Percentiles rank a stretch among this genome's conserved stretches.
Evolutionary conservation across 176 grass and related monocot genomes (phyloP).

Genomic region (Chrysopogon serrulatus): DNA sequence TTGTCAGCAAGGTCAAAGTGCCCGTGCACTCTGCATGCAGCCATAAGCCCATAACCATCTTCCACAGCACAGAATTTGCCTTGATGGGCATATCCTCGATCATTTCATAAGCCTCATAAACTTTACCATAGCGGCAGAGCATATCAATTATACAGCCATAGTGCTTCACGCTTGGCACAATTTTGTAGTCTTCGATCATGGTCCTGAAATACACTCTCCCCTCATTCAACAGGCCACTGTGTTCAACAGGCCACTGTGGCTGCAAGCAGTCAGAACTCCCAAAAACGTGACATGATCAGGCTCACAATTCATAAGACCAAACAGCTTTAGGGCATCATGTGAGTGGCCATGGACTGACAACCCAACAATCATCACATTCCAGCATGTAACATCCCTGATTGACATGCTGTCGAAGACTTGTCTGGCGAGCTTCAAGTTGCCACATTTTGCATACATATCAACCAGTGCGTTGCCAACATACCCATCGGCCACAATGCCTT

Average conservation of each 20-base stretch:
- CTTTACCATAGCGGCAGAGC: conserved; percentile 50
- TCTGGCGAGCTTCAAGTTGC: conserved; percentile 38
- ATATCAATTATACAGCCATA: conserved; percentile 82
- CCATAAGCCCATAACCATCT: conserved; percentile 61
- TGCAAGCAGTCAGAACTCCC: conserved; percentile 66
- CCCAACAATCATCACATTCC: conserved; percentile 66
- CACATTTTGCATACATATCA: conserved; percentile 83
- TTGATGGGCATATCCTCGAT: conserved; percentile 39
- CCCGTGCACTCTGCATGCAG: conserved; percentile 54
- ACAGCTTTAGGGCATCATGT: conserved; percentile 46
- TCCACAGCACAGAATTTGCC: conserved; percentile 52
- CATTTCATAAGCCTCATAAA: conserved; percentile 66
- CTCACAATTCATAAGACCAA: conserved; percentile 43
- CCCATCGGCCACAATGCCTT: conserved; percentile 52
- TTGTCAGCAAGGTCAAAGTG: conserved; percentile 16
- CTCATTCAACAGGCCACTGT: conserved; percentile 55
- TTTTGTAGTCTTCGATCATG: conserved; percentile 52
- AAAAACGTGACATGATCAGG: conserved; percentile 60
- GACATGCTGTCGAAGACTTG: conserved; percentile 51
- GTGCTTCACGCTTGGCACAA: conserved; percentile 57
- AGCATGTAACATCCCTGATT: conserved; percentile 50
- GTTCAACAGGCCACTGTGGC: conserved; percentile 55
- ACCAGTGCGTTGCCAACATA: conserved; percentile 61
- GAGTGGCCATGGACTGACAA: conserved; percentile 60
- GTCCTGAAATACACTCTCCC: conserved; percentile 44